Conservation (phyloP, 2,329 filamentous ascomycete genomes). For the Xylaria sp. region DNA sequence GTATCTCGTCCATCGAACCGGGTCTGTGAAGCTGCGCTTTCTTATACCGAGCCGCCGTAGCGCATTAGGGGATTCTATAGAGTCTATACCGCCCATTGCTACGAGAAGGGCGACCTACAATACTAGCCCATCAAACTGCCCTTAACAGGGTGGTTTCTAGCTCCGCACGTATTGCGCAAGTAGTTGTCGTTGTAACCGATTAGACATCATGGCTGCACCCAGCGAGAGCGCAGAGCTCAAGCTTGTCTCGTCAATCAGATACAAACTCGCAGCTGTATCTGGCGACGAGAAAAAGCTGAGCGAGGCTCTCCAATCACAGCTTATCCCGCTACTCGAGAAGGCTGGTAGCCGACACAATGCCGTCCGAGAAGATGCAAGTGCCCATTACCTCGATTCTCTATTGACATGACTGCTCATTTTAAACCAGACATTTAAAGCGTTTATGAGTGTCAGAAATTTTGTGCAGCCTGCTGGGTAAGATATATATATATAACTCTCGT, state of each 20-base stretch:
- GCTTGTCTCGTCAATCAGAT: slow-evolving; percentile 51
- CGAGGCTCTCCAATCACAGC: slow-evolving; percentile 78
- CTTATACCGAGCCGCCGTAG: not conserved
- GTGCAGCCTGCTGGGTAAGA: slow-evolving; percentile 63
- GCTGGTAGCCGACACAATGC: slow-evolving; percentile 81
- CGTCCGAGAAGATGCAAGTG: slow-evolving; percentile 69
- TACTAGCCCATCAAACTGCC: not conserved
- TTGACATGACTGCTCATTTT: slow-evolving; percentile 31
- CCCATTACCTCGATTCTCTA: not conserved
- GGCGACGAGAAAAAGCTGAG: slow-evolving; percentile 87
- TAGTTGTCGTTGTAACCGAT: slow-evolving; percentile 2
- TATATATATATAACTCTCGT: slow-evolving; percentile 13
- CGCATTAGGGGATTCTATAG: not conserved
- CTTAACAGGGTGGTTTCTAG: not conserved
- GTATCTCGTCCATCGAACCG: not conserved
- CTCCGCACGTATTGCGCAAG: slow-evolving; percentile 4
- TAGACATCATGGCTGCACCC: slow-evolving; percentile 46
- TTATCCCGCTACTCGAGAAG: slow-evolving; percentile 86
- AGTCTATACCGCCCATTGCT: not conserved
- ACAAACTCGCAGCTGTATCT: slow-evolving; percentile 58
- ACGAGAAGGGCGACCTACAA: not conserved
- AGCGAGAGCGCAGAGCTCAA: slow-evolving; percentile 49
- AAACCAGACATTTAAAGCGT: slow-evolving; percentile 61
- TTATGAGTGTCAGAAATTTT: slow-evolving; percentile 65
- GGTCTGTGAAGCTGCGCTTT: slow-evolving; percentile 3